Evolutionary conservation across 2,329 filamentous ascomycete genomes (phyloP), one percentile per base, ranked within the genome.

Genomic region (Sporothrix schenckii): DNA sequence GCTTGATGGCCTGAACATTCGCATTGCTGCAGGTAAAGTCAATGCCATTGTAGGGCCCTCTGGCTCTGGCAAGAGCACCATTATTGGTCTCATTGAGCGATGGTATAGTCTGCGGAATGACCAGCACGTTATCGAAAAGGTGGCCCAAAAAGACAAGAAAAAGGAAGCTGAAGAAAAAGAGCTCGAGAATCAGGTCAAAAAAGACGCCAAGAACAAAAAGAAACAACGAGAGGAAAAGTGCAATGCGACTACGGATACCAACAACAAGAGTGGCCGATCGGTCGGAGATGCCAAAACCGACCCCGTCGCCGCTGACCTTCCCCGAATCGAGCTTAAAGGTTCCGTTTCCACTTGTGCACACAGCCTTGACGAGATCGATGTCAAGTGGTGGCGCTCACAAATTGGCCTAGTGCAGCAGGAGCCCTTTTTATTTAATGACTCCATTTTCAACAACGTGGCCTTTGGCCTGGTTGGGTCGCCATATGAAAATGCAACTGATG

Each of bases 21-120:
- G 78, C 0, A 86, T 92, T 69, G 82, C 86, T 71, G 83, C 86
- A 9, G 89, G 89, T 24, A 90, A 91, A 75, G 85, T 89, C 2
- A 92, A 90, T 0, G 91, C 91, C 2, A 89, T 93, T 21, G 91
- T 93, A 24, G 91, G 91, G 0, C 86, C 89, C 0, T 91, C 89
- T 2, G 91, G 91, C 0, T 89, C 86, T 4, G 91, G 91, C 0
- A 94, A 93, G 77, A 91, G 88, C 66, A 93, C 91, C 0, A 87
- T 93, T 34, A 87, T 92, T 0, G 89, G 88, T 0, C 80, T 93
- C 2, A 81, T 93, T 3, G 88, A 93, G 76, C 82, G 90, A 44
- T 93, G 90, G 89, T 80, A 74, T 65, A 74, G 70, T 21, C 56
- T 75, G 49, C 69, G 60, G n/a, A 70, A 84, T 49, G 81, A 85